Evolutionary conservation across 176 grass and related monocot species (phyloP), one percentile per base, ranked within the genome.

Genomic region (Aegilops umbellulata): DNA sequence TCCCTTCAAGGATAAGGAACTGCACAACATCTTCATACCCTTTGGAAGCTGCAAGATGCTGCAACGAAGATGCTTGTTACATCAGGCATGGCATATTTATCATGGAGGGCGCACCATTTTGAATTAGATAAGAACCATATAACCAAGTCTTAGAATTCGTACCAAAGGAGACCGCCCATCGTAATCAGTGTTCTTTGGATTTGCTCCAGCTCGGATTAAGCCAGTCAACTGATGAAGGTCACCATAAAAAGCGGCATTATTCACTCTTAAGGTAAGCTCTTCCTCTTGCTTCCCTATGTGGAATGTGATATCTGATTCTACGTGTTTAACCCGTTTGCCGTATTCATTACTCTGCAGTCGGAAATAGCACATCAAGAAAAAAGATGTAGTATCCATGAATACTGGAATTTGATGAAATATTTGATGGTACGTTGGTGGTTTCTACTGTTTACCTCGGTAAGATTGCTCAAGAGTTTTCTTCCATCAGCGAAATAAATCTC

Each of bases 211-310:
- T 22, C 85, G 82, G 79, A 99, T 94, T 19, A 99, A 82, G 75
- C 87, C 22, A 79, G 92, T 94, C 35, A 99, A 72, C 70, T 93
- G 92, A 77, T 87, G 65, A 17, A 99, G 60, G 15, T 99, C 97
- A 1, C 94, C 97, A 41, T 97, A 90, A 72, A 90, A 99, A 57
- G 97, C 85, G 23, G 94, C 88, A 53, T 57, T 92, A 67, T 99
- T 99, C 69, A 99, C 90, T 39, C 89, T 90, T 73, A 97, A 86
- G 64, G 74, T 92, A 58, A 99, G 97, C 87, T 93, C 97, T 8
- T 92, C 94, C 89, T 99, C 94, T 92, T 94, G 94, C 80, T 96
- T 99, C 29, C 78, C 90, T 38, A 99, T 99, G 76, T 94, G 97
- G 87, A 94, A 95, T 66, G 80, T 94, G 79, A 99, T 90, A 80